phyloP scores from a whole-genome alignment of 1,284 basidiomycete genomes.

The Golubevia sp. region DNA sequence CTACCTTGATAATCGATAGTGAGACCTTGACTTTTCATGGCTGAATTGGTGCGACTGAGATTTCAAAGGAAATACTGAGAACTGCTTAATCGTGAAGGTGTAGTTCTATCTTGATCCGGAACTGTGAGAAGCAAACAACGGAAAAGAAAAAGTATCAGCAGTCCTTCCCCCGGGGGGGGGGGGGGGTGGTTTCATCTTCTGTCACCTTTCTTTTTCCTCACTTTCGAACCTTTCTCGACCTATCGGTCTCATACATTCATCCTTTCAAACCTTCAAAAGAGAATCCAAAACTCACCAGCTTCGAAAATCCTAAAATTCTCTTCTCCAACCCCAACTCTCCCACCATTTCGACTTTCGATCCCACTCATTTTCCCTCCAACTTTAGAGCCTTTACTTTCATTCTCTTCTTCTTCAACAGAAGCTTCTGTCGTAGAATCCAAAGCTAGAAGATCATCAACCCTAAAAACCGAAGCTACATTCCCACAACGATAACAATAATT shows the following conservation, averaged over 20 bases:
- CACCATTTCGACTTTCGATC: conserved; percentile 19
- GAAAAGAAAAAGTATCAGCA: too few relatives aligned
- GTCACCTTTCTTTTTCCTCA: too few relatives aligned
- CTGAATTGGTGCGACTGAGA: too few relatives aligned
- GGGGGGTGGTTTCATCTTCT: too few relatives aligned
- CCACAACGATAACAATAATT: conserved; percentile 56
- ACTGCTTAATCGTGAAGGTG: conserved; percentile 20
- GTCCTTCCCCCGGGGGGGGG: too few relatives aligned
- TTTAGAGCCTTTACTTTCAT: background rate
- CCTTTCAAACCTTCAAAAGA: too few relatives aligned
- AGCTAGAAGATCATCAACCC: conserved; percentile 41
- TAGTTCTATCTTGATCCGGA: conserved; percentile 37
- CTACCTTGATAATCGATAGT: too few relatives aligned
- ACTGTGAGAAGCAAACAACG: conserved; percentile 9
- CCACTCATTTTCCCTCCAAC: background rate
- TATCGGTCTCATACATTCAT: too few relatives aligned
- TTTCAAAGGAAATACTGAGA: conserved; percentile 38
- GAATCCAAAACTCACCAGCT: conserved; percentile 53
- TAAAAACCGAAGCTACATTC: conserved; percentile 60
- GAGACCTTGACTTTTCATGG: too few relatives aligned
- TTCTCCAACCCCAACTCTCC: conserved; percentile 36
- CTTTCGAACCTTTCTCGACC: too few relatives aligned
- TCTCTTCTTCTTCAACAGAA: background rate
- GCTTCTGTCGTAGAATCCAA: background rate
- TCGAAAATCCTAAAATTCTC: conserved; percentile 63